Evolutionary conservation across 2,329 filamentous ascomycete species (phyloP), one percentile per base, ranked within the genome.

Genomic region (Fusarium albosuccineum): DNA sequence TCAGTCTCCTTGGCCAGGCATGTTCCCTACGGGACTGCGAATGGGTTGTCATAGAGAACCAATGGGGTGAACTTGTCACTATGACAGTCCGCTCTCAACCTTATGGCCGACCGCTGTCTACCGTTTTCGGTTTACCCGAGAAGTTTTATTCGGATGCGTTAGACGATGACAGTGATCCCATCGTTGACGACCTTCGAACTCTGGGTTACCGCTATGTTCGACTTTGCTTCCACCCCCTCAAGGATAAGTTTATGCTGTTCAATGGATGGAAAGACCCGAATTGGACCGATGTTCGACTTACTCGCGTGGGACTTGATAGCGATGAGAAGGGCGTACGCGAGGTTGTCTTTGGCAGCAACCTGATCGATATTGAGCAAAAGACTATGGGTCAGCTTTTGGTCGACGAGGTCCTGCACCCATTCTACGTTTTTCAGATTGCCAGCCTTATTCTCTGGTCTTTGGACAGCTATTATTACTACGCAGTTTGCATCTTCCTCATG

Each of bases 401-500:
- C 17, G 95, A 99, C 71, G 96, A 99, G 82, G 94, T 93, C 17
- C 94, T 99, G 73, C 96, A 99, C 76, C 97, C 96, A 0, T 99
- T 99, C 77, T 99, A 99, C 77, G 91, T 99, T 57, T 99, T 99
- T 76, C 96, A 99, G 79, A 91, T 98, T 73, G 95, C 94, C 48
- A 98, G 96, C 82, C 83, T 99, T 68, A 80, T 97, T 40, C 87
- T 99, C 4, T 99, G 96, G 96, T 97, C 95, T 9, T 76, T 97
- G 70, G 96, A 99, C 75, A 86, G 97, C 73, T 99, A 99, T 78
- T 99, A 97, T 77, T 99, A 98, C 81, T 99, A 99, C 79, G 96
- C 96, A 5, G 86, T 90, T 14, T 97, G 94, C 76, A 99, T 99
- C 72, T 97, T 99, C 72, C 76, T 95, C 63, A 98, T 99, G 79